These are phyloP conservation scores for Pulicaria dysenterica DNA, from an alignment of 129 eudicot genomes.

Conservation along the genomic window DNA sequence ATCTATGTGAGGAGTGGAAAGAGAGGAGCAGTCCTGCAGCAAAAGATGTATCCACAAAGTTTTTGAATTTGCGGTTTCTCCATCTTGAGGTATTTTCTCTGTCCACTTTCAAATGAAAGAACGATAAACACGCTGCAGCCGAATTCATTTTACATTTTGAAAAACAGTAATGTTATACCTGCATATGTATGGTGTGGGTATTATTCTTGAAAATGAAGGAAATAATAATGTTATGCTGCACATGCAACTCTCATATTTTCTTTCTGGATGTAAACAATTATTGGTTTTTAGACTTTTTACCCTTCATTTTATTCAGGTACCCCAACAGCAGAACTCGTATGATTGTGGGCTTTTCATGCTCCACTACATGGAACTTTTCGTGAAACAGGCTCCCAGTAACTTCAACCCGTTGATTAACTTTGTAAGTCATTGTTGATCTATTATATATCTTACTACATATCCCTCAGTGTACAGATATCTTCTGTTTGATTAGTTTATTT, in stretches of 20 bases:
- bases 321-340: conserved; percentile 74
- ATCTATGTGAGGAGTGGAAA: conserved; percentile 78
- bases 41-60: conserved; percentile 43
- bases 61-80: conserved; percentile 53
- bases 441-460: background rate
- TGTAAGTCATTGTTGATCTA: conserved; percentile 47
- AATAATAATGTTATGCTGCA: background rate
- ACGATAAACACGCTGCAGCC: background rate
- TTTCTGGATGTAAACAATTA: conserved; percentile 1
- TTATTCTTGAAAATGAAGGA: background rate
- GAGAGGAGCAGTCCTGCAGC: conserved; percentile 36
- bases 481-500: background rate
- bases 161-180: background rate
- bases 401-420: conserved; percentile 41
- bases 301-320: conserved; percentile 46
- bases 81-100: conserved; percentile 47
- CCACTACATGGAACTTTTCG: conserved; percentile 65
- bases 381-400: conserved; percentile 47
- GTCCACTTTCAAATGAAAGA: no score
- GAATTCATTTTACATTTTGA: background rate
- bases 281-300: background rate
- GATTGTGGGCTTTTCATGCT: conserved; percentile 86
- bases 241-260: background rate
- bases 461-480: background rate
- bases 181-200: background rate